Percentiles rank a stretch among this genome's conserved stretches.
Conservation (phyloP, 202 grass and related monocot species). For the Tripidium arundinaceum region DNA sequence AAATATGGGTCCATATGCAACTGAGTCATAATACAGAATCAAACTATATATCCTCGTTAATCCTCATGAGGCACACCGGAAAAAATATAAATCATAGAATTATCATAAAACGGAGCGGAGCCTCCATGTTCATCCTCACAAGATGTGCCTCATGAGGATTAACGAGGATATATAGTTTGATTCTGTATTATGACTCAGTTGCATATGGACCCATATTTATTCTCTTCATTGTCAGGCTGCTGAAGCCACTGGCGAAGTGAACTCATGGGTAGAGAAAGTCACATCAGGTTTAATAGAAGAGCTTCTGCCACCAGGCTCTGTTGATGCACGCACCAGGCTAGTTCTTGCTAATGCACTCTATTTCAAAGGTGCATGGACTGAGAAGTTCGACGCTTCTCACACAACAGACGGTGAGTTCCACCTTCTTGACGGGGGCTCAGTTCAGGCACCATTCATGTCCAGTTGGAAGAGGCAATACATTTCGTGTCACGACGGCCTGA, state of each 20-base stretch:
- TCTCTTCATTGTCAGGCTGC: conserved; percentile 61
- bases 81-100: too few species aligned
- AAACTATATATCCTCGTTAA: too few species aligned
- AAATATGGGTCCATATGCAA: too few species aligned
- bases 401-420: conserved; percentile 59
- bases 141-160: too few species aligned
- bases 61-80: too few species aligned
- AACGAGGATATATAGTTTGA: too few species aligned
- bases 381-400: conserved; percentile 71
- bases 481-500: conserved; percentile 41
- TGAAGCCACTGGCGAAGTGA: conserved; percentile 61
- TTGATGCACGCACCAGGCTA: conserved; percentile 54
- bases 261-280: conserved; percentile 61
- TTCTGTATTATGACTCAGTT: too few species aligned
- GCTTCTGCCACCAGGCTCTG: conserved; percentile 60
- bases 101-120: too few species aligned
- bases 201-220: too few species aligned
- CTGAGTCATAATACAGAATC: too few species aligned
- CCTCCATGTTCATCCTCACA: too few species aligned
- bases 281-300: conserved; percentile 72
- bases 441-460: conserved; percentile 67
- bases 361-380: conserved; percentile 80
- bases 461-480: conserved; percentile 55
- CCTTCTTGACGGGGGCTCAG: conserved; percentile 58
- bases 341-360: conserved; percentile 82